A percentile compares a stretch with the other conserved stretches of the same genome.
These are phyloP conservation scores for Adansonia madagascariensis DNA, from an alignment of 441 rosid genomes.

Conservation along the genomic window DNA sequence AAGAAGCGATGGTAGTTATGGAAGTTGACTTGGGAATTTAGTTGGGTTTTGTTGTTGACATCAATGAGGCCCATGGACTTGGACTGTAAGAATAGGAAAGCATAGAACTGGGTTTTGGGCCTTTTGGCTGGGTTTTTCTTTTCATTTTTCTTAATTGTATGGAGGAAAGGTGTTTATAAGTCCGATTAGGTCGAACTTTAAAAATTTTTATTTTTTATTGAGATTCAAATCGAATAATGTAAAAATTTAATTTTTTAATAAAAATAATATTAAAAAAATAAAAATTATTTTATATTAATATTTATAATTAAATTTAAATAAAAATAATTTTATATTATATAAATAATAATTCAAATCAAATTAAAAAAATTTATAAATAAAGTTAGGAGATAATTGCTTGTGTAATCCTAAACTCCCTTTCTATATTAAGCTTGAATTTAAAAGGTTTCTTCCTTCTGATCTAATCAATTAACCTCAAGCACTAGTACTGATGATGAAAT, in stretches of 20 bases:
- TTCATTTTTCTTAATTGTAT: too few relatives aligned
- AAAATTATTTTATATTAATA: too few relatives aligned
- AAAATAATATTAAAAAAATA: too few relatives aligned
- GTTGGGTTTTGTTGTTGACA: not conserved
- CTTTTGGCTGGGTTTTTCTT: not conserved
- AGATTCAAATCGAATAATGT: too few relatives aligned
- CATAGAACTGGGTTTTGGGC: not conserved
- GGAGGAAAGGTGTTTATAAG: too few relatives aligned
- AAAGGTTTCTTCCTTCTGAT: not conserved
- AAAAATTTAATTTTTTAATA: too few relatives aligned
- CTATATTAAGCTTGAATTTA: not conserved
- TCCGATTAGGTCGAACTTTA: too few relatives aligned
- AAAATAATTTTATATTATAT: too few relatives aligned
- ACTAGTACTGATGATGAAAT: not conserved
- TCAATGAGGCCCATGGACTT: not conserved
- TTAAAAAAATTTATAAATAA: too few relatives aligned
- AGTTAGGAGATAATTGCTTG: not conserved
- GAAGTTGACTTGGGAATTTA: constrained; percentile 16
- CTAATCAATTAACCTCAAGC: not conserved
- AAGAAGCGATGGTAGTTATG: not conserved
- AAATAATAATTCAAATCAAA: too few relatives aligned
- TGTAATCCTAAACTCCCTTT: not conserved
- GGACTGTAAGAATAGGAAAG: not conserved
- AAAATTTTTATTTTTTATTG: too few relatives aligned
- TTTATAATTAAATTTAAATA: too few relatives aligned